Conservation (phyloP, 1,284 basidiomycete genomes). For the Ustilago xerochloae region DNA sequence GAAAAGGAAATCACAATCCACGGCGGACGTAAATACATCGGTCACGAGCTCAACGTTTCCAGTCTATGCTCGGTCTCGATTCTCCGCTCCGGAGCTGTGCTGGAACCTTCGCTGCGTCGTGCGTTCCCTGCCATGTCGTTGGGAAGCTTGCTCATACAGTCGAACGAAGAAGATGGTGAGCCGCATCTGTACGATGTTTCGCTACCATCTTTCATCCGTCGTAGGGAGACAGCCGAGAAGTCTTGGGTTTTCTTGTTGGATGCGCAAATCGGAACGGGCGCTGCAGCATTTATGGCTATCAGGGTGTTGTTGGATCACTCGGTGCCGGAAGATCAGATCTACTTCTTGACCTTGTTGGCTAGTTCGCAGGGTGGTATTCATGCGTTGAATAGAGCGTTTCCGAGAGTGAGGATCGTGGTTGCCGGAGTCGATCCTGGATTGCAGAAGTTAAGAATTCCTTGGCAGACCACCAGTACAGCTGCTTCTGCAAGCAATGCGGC, state of each 20-base stretch:
- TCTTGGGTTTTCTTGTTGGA: slow-evolving; percentile 91
- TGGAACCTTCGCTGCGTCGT: slow-evolving; percentile 87
- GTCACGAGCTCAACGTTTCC: slow-evolving; percentile 76
- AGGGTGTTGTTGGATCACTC: slow-evolving; percentile 95
- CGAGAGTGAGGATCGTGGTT: slow-evolving; percentile 69
- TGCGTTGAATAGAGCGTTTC: slow-evolving; percentile 83
- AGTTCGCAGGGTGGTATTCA: slow-evolving; percentile 81
- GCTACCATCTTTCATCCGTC: slow-evolving; percentile 74
- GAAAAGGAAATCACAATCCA: slow-evolving; percentile 72
- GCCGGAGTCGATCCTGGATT: slow-evolving; percentile 63
- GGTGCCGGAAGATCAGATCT: slow-evolving; percentile 78
- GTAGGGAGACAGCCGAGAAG: slow-evolving; percentile 70
- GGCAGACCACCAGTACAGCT: slow-evolving; percentile 15
- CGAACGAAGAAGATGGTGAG: slow-evolving; percentile 84
- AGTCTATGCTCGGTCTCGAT: slow-evolving; percentile 83
- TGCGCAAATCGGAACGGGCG: slow-evolving; percentile 94
- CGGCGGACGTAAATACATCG: slow-evolving; percentile 77
- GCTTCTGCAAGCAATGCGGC: background rate
- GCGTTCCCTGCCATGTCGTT: slow-evolving; percentile 88
- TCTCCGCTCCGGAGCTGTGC: slow-evolving; percentile 85
- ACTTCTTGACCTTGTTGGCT: slow-evolving; percentile 81
- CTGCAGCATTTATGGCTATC: slow-evolving; percentile 94
- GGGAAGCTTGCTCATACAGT: slow-evolving; percentile 88
- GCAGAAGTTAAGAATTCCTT: slow-evolving; percentile 53
- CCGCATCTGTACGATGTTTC: slow-evolving; percentile 84